Conservation (phyloP, 2,329 filamentous ascomycete species). For the Colletotrichum godetiae region DNA sequence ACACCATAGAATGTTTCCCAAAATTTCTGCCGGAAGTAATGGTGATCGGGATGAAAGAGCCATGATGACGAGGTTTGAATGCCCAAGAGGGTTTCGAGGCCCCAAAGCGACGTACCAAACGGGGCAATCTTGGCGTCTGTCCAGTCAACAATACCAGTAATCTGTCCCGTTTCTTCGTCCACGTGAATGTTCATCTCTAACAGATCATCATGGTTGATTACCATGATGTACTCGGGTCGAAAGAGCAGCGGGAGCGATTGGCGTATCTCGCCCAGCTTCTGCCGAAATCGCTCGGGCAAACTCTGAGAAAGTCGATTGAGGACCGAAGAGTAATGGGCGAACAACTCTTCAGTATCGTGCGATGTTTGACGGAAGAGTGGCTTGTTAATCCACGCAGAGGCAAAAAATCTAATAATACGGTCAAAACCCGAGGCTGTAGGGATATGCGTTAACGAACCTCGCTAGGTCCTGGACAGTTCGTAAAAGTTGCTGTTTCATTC, state of each 20-base stretch:
- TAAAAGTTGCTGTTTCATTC: not conserved
- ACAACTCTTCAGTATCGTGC: not conserved
- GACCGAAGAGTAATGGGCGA: not conserved
- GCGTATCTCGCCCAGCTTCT: not conserved
- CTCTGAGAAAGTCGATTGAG: not conserved
- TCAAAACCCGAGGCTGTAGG: not conserved
- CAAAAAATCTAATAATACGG: not conserved
- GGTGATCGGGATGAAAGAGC: slow-evolving; percentile 5
- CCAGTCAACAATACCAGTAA: slow-evolving; percentile 47
- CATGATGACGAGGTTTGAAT: slow-evolving; percentile 29
- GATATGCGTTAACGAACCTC: not conserved
- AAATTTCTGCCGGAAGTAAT: not conserved
- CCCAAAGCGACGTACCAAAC: slow-evolving; percentile 45
- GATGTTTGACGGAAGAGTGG: not conserved
- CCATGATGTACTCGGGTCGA: slow-evolving; percentile 9
- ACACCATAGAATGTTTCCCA: not conserved
- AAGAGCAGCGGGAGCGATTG: not conserved
- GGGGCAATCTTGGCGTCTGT: slow-evolving; percentile 41
- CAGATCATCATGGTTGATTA: slow-evolving; percentile 43
- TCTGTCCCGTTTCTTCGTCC: slow-evolving; percentile 39
- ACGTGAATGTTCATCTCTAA: slow-evolving; percentile 44
- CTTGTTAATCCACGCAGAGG: not conserved
- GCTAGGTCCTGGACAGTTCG: not conserved
- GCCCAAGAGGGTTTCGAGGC: slow-evolving; percentile 40
- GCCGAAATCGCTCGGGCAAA: not conserved